Conservation (phyloP, 2,329 filamentous ascomycete species). For the Lasiodiplodia sp. region DNA sequence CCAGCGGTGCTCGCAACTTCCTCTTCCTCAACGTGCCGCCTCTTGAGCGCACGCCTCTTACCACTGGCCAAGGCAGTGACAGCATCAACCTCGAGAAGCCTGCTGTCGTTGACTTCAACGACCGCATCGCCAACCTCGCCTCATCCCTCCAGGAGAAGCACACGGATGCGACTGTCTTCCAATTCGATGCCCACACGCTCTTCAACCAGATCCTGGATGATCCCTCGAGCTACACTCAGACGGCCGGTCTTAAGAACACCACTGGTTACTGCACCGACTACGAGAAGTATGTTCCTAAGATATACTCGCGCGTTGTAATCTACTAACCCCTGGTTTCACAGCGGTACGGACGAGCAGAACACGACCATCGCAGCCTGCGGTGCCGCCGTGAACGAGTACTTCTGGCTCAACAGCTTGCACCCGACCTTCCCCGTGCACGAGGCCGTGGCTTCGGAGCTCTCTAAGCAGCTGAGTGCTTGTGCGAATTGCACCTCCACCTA, state of each 20-base stretch:
- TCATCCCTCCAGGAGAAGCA: conserved; percentile 48
- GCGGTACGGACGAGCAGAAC: conserved; percentile 49
- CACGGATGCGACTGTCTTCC: conserved; percentile 57
- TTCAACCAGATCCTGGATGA: conserved; percentile 63
- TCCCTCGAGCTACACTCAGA: conserved; percentile 59
- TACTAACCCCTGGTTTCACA: conserved; percentile 30
- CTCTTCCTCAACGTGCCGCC: conserved; percentile 57
- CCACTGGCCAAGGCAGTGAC: conserved; percentile 48
- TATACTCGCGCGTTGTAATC: neutral
- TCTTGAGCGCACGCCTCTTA: conserved; percentile 62
- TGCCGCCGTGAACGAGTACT: conserved; percentile 66
- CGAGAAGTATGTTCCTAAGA: conserved; percentile 48
- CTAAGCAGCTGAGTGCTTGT: conserved; percentile 33
- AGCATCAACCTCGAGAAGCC: conserved; percentile 45
- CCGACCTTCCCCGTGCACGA: conserved; percentile 71
- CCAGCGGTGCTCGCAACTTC: conserved; percentile 57
- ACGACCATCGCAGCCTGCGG: conserved; percentile 56
- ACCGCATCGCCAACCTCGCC: conserved; percentile 52
- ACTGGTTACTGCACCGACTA: conserved; percentile 64
- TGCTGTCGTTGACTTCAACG: conserved; percentile 63
- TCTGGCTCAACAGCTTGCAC: conserved; percentile 70
- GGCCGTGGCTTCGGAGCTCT: conserved; percentile 61
- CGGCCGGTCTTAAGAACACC: conserved; percentile 61
- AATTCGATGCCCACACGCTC: conserved; percentile 61
- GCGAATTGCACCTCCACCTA: conserved; percentile 23